Conservation (phyloP, 2,329 filamentous ascomycete genomes). For the Corniculantispora saksenae region DNA sequence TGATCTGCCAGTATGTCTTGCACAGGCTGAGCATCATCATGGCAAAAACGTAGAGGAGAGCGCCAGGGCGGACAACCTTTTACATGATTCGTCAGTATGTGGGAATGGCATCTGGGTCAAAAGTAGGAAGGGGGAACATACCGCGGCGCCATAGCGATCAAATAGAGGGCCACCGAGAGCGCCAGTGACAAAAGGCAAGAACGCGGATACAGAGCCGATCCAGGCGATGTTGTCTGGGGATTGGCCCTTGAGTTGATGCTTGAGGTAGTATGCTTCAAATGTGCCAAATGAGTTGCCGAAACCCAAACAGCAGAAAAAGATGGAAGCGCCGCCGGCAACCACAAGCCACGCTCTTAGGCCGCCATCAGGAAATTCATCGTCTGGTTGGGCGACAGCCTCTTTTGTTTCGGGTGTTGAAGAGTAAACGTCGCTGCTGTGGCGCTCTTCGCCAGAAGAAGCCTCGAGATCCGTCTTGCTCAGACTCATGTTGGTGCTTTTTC, state of each 20-base stretch:
- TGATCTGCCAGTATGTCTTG: slow-evolving; percentile 55
- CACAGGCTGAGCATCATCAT: slow-evolving; percentile 48
- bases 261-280: slow-evolving; percentile 31
- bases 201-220: slow-evolving; percentile 29
- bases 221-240: slow-evolving; percentile 30
- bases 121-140: not conserved
- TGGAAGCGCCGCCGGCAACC: slow-evolving; percentile 22
- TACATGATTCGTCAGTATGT: slow-evolving; percentile 1
- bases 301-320: slow-evolving; percentile 30
- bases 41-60: slow-evolving; percentile 36
- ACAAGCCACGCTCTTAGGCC: slow-evolving; percentile 24
- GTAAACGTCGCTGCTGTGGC: not conserved
- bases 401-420: not conserved
- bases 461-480: slow-evolving; percentile 1
- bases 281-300: slow-evolving; percentile 31
- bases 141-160: slow-evolving; percentile 25
- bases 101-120: not conserved
- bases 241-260: slow-evolving; percentile 26
- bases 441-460: not conserved
- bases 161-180: slow-evolving; percentile 24
- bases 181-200: slow-evolving; percentile 28
- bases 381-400: not conserved
- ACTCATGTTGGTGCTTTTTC: not conserved
- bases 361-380: slow-evolving; percentile 17
- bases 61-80: slow-evolving; percentile 25